A percentile compares a stretch with the other conserved stretches of the same genome.
Conservation (phyloP, 129 eudicot species). For the Artemisia tridentata region DNA sequence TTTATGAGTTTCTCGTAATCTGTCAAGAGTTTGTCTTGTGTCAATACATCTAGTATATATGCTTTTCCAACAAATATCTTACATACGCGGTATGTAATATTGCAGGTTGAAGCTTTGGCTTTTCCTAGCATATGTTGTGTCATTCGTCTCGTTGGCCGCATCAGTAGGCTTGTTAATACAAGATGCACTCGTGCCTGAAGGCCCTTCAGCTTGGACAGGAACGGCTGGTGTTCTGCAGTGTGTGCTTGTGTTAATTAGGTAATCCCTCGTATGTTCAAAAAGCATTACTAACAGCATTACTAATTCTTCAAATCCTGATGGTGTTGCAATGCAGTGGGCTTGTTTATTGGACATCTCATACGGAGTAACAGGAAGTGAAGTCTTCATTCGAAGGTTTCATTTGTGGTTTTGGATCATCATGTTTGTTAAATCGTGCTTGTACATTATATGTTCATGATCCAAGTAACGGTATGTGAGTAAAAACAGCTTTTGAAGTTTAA, state of each 20-base stretch:
- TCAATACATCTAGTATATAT: background rate
- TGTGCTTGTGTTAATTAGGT: conserved; percentile 90
- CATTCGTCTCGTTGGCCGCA: conserved; percentile 95
- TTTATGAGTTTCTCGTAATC: background rate
- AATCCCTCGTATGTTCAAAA: background rate
- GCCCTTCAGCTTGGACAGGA: conserved; percentile 97
- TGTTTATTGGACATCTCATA: conserved; percentile 74
- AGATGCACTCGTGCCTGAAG: conserved; percentile 74
- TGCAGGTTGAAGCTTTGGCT: conserved; percentile 98
- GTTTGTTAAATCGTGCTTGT: conserved; percentile 16
- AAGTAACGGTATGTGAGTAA: conserved; percentile 5
- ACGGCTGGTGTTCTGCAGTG: conserved; percentile 96
- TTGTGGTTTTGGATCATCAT: conserved; percentile 7
- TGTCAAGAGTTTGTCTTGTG: background rate
- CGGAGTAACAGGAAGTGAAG: conserved; percentile 38
- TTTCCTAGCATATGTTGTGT: conserved; percentile 87
- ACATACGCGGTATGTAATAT: conserved; percentile 9
- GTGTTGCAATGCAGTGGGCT: conserved; percentile 55
- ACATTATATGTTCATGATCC: conserved; percentile 27
- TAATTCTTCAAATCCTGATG: background rate
- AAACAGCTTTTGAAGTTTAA: conserved; percentile 17
- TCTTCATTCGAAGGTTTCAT: background rate
- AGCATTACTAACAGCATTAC: background rate
- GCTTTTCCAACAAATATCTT: conserved; percentile 6
- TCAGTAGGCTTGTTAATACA: conserved; percentile 90